Conservation (phyloP, 148 eudicot species). For the Fagopyrum homotropicum region DNA sequence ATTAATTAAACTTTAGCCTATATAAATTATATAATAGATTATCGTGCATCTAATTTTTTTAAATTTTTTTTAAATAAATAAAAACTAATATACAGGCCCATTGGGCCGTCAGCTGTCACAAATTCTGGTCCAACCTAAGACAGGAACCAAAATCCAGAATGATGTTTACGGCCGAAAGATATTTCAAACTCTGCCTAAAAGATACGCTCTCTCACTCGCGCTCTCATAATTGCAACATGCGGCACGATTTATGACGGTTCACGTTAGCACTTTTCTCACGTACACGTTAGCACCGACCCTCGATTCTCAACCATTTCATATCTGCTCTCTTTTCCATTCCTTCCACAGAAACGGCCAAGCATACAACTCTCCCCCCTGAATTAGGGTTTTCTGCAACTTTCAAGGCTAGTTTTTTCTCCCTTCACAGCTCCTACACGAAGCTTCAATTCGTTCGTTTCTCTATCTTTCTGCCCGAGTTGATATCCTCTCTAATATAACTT, state of each 20-base stretch:
- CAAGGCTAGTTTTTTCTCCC: neutral
- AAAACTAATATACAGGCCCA: neutral
- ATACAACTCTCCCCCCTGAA: neutral
- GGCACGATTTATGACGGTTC: neutral
- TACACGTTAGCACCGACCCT: neutral
- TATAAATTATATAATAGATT: no score
- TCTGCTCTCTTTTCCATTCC: slow-evolving; percentile 10
- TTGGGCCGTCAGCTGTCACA: neutral
- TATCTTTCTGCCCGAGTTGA: neutral
- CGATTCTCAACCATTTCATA: slow-evolving; percentile 9
- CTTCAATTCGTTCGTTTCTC: slow-evolving; percentile 2
- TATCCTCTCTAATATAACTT: slow-evolving; percentile 12
- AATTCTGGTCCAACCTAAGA: no score
- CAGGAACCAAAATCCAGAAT: neutral
- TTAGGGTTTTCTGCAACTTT: slow-evolving; percentile 34
- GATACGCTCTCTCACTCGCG: neutral
- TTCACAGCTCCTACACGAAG: neutral
- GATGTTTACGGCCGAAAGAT: neutral
- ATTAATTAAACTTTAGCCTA: no score
- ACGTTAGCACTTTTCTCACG: neutral
- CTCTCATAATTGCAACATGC: neutral
- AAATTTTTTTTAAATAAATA: no score
- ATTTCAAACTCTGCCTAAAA: neutral
- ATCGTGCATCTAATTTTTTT: no score
- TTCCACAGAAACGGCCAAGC: slow-evolving; percentile 13